Base-by-base conservation (phyloP, 768 basidiomycete species). In the Agaricus subrufescens region DNA sequence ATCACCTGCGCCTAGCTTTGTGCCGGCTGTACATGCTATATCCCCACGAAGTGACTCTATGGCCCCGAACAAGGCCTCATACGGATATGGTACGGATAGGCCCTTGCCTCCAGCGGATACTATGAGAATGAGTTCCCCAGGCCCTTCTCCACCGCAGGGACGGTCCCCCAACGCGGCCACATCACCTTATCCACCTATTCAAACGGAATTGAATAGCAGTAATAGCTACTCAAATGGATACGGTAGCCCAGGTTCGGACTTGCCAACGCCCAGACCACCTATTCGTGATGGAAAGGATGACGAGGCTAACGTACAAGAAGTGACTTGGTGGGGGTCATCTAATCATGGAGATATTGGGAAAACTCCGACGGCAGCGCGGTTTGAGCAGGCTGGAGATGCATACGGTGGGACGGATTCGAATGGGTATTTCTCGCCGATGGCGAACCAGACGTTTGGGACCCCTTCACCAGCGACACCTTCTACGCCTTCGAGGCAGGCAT, bases 341-440 rank as follows among this genome's bases (percentile, higher is more conserved):
- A 27, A 27, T 9, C 12, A 56, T 49, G 54, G 54, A 34, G 47
- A 8, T 50, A 67, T 64, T 47, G 63, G 69, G 19, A 67, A 65
- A 46, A 93, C 91, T 9, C 91, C 92, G 9, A 89, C 87, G 10
- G 82, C 83, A 4, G 62, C 88, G 14, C 77, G 79, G 1, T 93
- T 94, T 70, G 71, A 81, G 62, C 75, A 72, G 37, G 75, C 83
- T 3, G 79, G 83, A 27, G 74, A 77, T 37, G 65, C 71, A 29
- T 66, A 68, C 9, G 65, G 74, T 42, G 61, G 74, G 1, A 60
- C 73, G 15, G 73, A 77, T 34, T 69, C 78, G 8, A 81, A 83
- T 19, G 86, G 85, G 5, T 92, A 95, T 62, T 81, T 94, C 43
- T 93, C 91, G 6, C 74, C 91, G 25, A 94, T 94, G 91, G 89